These are phyloP conservation scores for Fusarium staphyleae DNA, from an alignment of 2,329 filamentous ascomycete genomes.

Conservation along the genomic window DNA sequence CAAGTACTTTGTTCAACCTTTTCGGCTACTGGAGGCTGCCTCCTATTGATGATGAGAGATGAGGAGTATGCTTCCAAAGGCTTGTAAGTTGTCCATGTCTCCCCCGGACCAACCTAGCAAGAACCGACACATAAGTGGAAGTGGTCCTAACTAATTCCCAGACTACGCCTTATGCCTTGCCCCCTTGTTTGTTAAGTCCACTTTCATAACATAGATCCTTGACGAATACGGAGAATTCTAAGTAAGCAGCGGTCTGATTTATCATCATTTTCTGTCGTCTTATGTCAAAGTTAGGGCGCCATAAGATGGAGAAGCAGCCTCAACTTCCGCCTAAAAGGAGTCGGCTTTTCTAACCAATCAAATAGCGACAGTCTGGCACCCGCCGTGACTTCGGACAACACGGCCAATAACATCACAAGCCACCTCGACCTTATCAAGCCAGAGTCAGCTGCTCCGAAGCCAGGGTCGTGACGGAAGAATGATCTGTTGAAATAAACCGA, in stretches of 20 bases:
- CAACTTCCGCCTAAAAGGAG: background rate
- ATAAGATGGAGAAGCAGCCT: background rate
- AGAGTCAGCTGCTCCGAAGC: conserved; percentile 22
- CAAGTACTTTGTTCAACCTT: no score
- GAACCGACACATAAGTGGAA: no score
- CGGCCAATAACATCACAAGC: conserved; percentile 5
- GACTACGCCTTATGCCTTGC: background rate
- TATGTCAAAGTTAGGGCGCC: background rate
- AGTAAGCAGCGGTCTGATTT: background rate
- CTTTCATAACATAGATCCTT: background rate
- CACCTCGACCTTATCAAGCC: conserved; percentile 14
- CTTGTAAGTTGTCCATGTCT: no score
- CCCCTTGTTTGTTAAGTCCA: background rate
- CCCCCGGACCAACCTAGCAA: no score
- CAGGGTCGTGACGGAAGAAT: conserved; percentile 15
- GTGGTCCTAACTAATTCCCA: no score
- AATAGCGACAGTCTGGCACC: conserved; percentile 4
- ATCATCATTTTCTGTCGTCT: background rate
- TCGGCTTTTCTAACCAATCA: conserved; percentile 25
- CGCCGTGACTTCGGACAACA: conserved; percentile 9
- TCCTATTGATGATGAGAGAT: no score
- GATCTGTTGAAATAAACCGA: background rate
- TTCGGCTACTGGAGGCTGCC: no score
- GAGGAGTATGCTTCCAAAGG: no score
- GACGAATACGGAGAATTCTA: background rate